Percentiles rank a stretch among this genome's conserved stretches.
Conservation (phyloP, 768 basidiomycete genomes). For the Mycena kentingensis region DNA sequence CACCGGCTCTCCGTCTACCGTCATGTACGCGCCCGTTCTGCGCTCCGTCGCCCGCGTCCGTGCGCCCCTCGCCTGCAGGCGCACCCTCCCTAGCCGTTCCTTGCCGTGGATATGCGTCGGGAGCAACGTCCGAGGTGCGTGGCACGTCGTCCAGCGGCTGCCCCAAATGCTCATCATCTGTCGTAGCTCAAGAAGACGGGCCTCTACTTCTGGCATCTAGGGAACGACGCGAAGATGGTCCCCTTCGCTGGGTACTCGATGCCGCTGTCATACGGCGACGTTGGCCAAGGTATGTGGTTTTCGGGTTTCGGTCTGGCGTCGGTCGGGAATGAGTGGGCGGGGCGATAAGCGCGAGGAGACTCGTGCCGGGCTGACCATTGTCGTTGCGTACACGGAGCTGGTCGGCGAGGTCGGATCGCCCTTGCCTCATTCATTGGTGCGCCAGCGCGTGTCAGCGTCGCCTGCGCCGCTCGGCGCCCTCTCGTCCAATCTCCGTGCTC, state of each 20-base stretch:
- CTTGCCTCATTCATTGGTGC: too few species aligned
- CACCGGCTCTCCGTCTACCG: not conserved
- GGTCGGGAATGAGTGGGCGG: too few species aligned
- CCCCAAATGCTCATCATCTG: not conserved
- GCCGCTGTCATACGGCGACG: constrained; percentile 84
- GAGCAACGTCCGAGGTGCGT: constrained; percentile 14
- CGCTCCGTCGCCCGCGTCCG: too few species aligned
- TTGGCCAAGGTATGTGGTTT: constrained; percentile 67
- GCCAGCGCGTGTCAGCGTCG: too few species aligned
- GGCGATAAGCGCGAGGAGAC: too few species aligned
- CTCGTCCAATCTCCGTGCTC: too few species aligned
- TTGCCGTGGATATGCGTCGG: constrained; percentile 11
- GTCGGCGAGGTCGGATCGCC: too few species aligned
- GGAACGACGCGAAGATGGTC: constrained; percentile 89
- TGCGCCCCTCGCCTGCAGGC: constrained; percentile 1
- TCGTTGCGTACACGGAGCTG: too few species aligned
- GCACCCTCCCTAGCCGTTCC: not conserved
- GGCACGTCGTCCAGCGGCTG: not conserved
- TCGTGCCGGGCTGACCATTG: too few species aligned
- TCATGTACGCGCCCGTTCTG: not conserved
- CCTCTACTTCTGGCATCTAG: constrained; percentile 86
- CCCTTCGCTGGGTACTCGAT: constrained; percentile 95
- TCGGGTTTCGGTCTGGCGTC: constrained; percentile 19
- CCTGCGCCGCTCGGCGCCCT: too few species aligned
- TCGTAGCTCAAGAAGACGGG: constrained; percentile 60